Base-by-base conservation (phyloP, 495 filamentous ascomycete genomes). In the Xylaria venustula region DNA sequence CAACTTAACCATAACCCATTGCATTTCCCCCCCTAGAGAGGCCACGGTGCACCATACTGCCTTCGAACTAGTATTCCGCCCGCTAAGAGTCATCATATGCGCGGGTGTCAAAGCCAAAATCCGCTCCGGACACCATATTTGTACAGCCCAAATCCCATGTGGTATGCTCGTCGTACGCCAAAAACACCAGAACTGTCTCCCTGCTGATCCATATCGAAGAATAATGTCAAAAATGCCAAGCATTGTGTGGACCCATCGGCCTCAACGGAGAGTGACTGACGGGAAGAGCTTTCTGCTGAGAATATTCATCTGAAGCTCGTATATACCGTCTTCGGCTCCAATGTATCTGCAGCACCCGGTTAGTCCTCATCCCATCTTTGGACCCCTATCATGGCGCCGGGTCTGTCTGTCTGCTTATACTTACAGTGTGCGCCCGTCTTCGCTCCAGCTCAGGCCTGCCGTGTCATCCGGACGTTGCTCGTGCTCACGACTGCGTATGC, bases 241-340 rank as follows among this genome's bases (percentile, higher is more conserved):
- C 54, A 7, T 40, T 11, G 42, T 23, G 6, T 5, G 22, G 44
- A 19, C 19, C 47, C 37, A 15, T 11, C 30, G 9, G 15, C 11
- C 42, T 45, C 53, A 91, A 54, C 87, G 78, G 61, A 83, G 80
- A 22, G 75, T 74, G 41, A 88, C 75, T 32, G 79, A 79, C 25
- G 89, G 88, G 65, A 86, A 89, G 5, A 82, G 79, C 71, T 85
- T 89, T 58, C 89, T 80, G 50, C 83, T 81, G n/a, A 79, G 68
- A 20, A 86, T 67, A 66, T 93, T 88, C 56, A 92, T 77, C 22
- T 80, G 79, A 61, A 86, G 89, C 71, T 92, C 87, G 60, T 89
- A 87, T 17, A 93, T 88, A 19, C 90, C 90, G 50, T 88, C 81
- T 54, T 89, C 80, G 3, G 88, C 88, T n/a, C 82, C 90, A 65